Percentiles rank a stretch among this genome's conserved stretches.
Evolutionary conservation across 116 monocot species (phyloP).

Genomic region (Zostera marina): DNA sequence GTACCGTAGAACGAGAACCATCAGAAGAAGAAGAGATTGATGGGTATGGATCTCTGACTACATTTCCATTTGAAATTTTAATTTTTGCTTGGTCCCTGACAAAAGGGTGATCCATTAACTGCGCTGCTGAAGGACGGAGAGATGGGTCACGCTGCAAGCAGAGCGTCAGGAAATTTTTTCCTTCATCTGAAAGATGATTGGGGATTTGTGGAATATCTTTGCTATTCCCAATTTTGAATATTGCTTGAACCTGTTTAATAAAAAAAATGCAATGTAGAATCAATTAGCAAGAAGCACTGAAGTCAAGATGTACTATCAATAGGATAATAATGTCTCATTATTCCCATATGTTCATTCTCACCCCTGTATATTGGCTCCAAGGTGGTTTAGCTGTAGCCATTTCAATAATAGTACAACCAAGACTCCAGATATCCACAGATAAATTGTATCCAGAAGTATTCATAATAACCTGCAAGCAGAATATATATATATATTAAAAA

Average conservation of each 20-base stretch:
- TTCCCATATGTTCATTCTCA: too few relatives aligned
- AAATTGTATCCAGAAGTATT: conserved; percentile 59
- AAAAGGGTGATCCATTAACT: conserved; percentile 79
- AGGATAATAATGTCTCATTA: not conserved
- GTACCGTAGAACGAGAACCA: conserved; percentile 17
- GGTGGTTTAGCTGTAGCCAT: conserved; percentile 98
- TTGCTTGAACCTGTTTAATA: conserved; percentile 64
- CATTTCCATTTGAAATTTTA: conserved; percentile 25
- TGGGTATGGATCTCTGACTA: not conserved
- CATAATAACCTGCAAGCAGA: conserved; percentile 61
- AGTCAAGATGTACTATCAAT: conserved; percentile 1
- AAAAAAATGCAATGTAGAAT: conserved; percentile 1
- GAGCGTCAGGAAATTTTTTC: conserved; percentile 48
- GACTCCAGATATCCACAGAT: conserved; percentile 96
- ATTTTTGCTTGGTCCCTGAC: conserved; percentile 41
- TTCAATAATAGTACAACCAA: conserved; percentile 90
- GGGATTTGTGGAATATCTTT: conserved; percentile 93
- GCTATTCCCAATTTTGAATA: conserved; percentile 94
- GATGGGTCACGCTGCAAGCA: conserved; percentile 89
- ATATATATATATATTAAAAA: not conserved
- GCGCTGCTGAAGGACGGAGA: conserved; percentile 54
- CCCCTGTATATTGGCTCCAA: conserved; percentile 84
- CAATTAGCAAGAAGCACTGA: not conserved
- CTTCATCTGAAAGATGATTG: conserved; percentile 56
- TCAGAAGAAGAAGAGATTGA: conserved; percentile 7